Evolutionary conservation across 345 rosid genomes (phyloP).

Genomic region (Acer saccharum): DNA sequence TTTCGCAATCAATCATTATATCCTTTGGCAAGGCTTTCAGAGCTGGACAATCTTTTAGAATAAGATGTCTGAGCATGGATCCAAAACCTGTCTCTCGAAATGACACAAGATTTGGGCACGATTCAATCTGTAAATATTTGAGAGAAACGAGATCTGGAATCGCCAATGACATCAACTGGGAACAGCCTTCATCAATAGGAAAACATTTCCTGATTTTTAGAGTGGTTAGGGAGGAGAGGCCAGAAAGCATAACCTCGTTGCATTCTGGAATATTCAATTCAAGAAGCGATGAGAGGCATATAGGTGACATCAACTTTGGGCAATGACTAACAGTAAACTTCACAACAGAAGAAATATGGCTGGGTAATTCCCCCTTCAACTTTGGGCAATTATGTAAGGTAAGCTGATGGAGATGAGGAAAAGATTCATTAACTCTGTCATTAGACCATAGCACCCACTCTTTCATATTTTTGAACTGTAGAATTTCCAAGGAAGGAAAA

Average conservation of each 20-base stretch:
- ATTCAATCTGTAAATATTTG: neutral
- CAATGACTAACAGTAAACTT: neutral
- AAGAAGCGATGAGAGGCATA: neutral
- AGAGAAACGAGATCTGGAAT: neutral
- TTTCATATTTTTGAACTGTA: neutral
- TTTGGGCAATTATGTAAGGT: neutral
- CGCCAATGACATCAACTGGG: neutral
- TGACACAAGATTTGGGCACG: neutral
- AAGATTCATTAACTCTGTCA: neutral
- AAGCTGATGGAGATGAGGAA: neutral
- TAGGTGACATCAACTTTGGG: neutral
- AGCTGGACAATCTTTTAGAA: neutral
- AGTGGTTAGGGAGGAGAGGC: neutral
- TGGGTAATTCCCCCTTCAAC: neutral
- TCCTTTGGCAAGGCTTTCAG: neutral
- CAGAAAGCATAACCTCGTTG: neutral
- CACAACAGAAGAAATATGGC: neutral
- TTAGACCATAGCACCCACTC: neutral
- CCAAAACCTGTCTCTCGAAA: neutral
- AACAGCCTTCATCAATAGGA: neutral
- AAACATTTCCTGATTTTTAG: neutral
- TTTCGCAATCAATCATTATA: neutral
- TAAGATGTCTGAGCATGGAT: neutral
- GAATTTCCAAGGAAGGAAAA: slow-evolving; percentile 1
- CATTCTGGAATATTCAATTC: neutral